phyloP scores from a whole-genome alignment of 768 basidiomycete genomes.

The Amanita molliuscula region DNA sequence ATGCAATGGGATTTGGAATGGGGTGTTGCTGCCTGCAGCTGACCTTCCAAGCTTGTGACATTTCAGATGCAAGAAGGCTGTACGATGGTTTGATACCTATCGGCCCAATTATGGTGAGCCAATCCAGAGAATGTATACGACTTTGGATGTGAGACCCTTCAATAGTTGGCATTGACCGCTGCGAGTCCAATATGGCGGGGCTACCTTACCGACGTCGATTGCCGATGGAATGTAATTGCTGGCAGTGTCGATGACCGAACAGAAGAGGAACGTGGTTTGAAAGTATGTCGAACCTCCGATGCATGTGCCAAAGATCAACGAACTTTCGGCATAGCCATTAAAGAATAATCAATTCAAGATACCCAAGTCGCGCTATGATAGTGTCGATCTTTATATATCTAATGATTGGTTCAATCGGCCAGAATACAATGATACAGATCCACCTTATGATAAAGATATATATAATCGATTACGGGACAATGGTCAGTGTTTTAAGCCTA shows the following conservation, averaged over 20 bases:
- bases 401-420: constrained; percentile 79
- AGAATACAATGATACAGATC: constrained; percentile 84
- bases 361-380: constrained; percentile 96
- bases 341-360: constrained; percentile 67
- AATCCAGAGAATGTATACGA: constrained; percentile 3
- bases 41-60: constrained; percentile 95
- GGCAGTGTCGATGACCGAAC: constrained; percentile 98
- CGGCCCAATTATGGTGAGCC: constrained; percentile 83
- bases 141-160: neutral
- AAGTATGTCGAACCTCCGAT: constrained; percentile 31
- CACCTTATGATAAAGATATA: constrained; percentile 71
- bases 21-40: constrained; percentile 96
- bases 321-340: constrained; percentile 47
- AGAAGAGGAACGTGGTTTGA: constrained; percentile 84
- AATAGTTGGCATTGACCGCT: constrained; percentile 84
- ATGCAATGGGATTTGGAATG: constrained; percentile 99
- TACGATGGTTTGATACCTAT: constrained; percentile 96
- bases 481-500: constrained; percentile 37
- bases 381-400: constrained; percentile 90
- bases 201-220: constrained; percentile 93
- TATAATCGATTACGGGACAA: constrained; percentile 64
- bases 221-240: constrained; percentile 97
- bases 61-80: constrained; percentile 82
- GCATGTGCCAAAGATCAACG: constrained; percentile 4
- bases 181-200: constrained; percentile 95